A percentile compares a stretch with the other conserved stretches of the same genome.
Evolutionary conservation across 257 asterid species (phyloP).

Genomic region (Coffea eugenioides): DNA sequence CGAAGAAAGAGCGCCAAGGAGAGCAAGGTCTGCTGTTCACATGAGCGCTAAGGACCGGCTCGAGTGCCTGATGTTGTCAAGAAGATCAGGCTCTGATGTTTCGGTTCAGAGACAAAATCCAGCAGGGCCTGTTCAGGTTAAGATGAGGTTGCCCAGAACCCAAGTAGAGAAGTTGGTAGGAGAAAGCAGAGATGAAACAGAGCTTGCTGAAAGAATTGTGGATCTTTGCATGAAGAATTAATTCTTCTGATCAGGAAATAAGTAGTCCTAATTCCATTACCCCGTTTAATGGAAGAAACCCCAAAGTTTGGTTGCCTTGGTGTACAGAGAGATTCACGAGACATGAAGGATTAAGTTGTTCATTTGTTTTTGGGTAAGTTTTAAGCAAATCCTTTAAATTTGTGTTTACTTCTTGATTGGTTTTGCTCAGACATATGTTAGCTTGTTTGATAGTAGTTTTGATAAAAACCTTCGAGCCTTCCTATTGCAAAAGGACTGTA

Average conservation of each 20-base stretch:
- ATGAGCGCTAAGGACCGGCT: slow-evolving; percentile 49
- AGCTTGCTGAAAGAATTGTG: slow-evolving; percentile 51
- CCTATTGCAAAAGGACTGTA: not conserved
- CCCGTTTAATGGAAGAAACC: not conserved
- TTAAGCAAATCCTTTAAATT: not conserved
- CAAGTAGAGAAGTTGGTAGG: slow-evolving; percentile 42
- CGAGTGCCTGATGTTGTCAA: slow-evolving; percentile 45
- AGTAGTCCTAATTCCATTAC: not conserved
- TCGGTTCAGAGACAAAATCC: slow-evolving; percentile 14
- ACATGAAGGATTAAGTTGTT: not conserved
- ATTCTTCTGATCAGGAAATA: not conserved
- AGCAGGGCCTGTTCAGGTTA: slow-evolving; percentile 50
- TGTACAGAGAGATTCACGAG: not conserved
- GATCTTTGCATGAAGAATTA: slow-evolving; percentile 46
- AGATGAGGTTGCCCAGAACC: slow-evolving; percentile 61
- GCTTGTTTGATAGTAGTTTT: not conserved
- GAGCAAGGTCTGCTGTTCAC: slow-evolving; percentile 36
- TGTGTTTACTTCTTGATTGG: not conserved
- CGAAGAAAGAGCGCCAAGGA: slow-evolving; percentile 14
- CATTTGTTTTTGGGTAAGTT: too few relatives aligned
- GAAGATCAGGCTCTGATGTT: slow-evolving; percentile 28
- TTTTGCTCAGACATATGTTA: not conserved
- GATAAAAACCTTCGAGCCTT: not conserved
- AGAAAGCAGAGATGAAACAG: slow-evolving; percentile 53
- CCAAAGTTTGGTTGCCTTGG: not conserved